Base-by-base conservation (phyloP, 1,284 basidiomycete species). In the Pascua guehoae region DNA sequence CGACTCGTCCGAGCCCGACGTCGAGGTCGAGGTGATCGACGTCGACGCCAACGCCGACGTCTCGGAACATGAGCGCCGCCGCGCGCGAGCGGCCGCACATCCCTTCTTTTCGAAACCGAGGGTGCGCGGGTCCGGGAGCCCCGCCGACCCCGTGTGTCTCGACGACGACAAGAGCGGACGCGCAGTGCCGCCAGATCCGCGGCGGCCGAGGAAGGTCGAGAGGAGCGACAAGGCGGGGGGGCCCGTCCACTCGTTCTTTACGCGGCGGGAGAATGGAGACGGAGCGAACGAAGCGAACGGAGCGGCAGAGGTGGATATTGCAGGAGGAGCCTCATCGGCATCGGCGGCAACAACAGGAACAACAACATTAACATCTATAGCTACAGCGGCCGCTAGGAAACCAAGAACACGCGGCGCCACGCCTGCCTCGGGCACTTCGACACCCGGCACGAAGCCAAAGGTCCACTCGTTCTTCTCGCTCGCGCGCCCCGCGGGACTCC, bases 391-490 rank as follows among this genome's bases (percentile, higher is more conserved):
- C 24, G 52, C 9, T 9, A 17, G 36, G 40, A 53, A 32, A 32
- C 24, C 52, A 45, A 52, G 14, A 42, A 17, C 32, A 11, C 42
- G 8, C 32, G 42, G 11, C 17, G 8, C 37, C 4, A 10, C 5
- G 14, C 10, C 18, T 18, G 40, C 16, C 51, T 39, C 4, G 53
- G 49, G 17, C 24, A 18, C 11, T 10, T 43, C 9, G 41, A 41
- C 38, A 42, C 18, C 18, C 10, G 17, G 41, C 18, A 49, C 41
- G 12, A 67, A 67, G 53, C 57, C 63, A 9, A 32, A 51, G 9
- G 49, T 67, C 4, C 72, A 74, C 56, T 52, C 63, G 12, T 74
- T 74, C 65, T 74, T 74, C 51, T 47, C 61, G 14, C 54, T 54
- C 15, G 47, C 53, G 8, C 8, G 18, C 1, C 38, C 32, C 1